Base-by-base conservation (phyloP, 1,284 basidiomycete genomes). In the Kwoniella shivajii region DNA sequence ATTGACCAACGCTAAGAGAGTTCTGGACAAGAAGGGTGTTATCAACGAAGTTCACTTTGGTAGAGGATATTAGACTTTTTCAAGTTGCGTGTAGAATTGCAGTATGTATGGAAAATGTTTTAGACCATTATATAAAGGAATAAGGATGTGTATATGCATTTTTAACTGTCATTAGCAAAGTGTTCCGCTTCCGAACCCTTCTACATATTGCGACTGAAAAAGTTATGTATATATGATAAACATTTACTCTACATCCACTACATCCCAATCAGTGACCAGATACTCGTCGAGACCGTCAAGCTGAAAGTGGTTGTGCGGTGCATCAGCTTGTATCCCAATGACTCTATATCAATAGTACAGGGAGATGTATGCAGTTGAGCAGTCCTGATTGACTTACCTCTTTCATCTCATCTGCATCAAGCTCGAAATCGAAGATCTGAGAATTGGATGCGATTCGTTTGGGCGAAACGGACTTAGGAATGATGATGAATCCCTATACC, bases 391-490 rank as follows among this genome's bases (percentile, higher is more conserved):
- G 14, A 53, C 72, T 54, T 29, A 80, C 69, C 61, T 76, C 69
- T 22, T 69, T 50, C 77, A 84, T 81, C 61, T 82, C 80, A 43
- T 73, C 75, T 5, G 59, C 56, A 18, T 67, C 61, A 26, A 84
- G 66, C 56, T 78, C 77, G 60, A 83, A 83, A 59, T 78, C 75
- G 53, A 79, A 80, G 20, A 82, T 65, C 36, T 82, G 67, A 2
- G 76, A 66, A 62, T 83, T 83, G 39, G 75, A 72, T 22, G 73
- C 56, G 57, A 83, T 82, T 14, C 82, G 72, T n/a, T 72, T 66
- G 34, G 76, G 72, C 10, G 77, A 80, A 44, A 80, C 80, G 5
- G 77, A 79, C 65, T 82, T 83, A 31, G 81, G 81, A 26, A 82
- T 79, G 26, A 79, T 72, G 37, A 81, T 66, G 57, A 69, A 77